These are phyloP conservation scores for Scheffersomyces amazonensis DNA, from an alignment of 805 yeast genomes.

Conservation along the genomic window DNA sequence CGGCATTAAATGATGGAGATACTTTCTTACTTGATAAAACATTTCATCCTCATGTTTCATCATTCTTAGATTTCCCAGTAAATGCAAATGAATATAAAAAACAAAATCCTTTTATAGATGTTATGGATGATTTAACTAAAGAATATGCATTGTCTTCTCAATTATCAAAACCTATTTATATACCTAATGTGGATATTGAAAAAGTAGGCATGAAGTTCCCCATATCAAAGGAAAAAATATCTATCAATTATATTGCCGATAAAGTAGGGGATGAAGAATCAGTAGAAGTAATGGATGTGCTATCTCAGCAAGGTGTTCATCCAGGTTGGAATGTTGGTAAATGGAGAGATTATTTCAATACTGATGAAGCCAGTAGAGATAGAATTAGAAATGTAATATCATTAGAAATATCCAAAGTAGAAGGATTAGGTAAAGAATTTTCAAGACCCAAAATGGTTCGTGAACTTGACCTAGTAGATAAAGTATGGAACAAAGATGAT, in stretches of 20 bases:
- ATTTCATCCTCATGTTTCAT: slow-evolving; percentile 50
- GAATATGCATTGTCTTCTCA: slow-evolving; percentile 33
- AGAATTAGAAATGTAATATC: slow-evolving; percentile 78
- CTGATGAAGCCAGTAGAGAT: slow-evolving; percentile 47
- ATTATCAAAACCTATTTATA: slow-evolving; percentile 43
- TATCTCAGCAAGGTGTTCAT: slow-evolving; percentile 64
- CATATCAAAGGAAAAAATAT: slow-evolving; percentile 27
- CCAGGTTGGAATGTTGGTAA: slow-evolving; percentile 66
- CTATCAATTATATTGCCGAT: slow-evolving; percentile 54
- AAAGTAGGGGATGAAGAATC: slow-evolving; percentile 59
- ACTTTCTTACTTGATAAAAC: slow-evolving; percentile 44
- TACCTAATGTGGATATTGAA: slow-evolving; percentile 28
- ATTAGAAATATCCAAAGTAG: slow-evolving; percentile 63
- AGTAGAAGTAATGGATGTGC: slow-evolving; percentile 86
- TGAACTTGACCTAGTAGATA: slow-evolving; percentile 64
- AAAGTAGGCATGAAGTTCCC: slow-evolving; percentile 58
- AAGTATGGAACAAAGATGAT: slow-evolving; percentile 50
- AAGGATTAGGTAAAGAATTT: slow-evolving; percentile 47
- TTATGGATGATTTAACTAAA: slow-evolving; percentile 28
- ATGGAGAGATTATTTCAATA: slow-evolving; percentile 72
- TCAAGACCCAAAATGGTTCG: slow-evolving; percentile 65
- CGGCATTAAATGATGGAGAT: slow-evolving; percentile 76
- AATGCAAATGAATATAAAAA: slow-evolving; percentile 14
- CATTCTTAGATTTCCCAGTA: slow-evolving; percentile 25
- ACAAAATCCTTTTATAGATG: slow-evolving; percentile 17